phyloP scores from a whole-genome alignment of 2,329 filamentous ascomycete genomes.

The Diaporthe sp. region DNA sequence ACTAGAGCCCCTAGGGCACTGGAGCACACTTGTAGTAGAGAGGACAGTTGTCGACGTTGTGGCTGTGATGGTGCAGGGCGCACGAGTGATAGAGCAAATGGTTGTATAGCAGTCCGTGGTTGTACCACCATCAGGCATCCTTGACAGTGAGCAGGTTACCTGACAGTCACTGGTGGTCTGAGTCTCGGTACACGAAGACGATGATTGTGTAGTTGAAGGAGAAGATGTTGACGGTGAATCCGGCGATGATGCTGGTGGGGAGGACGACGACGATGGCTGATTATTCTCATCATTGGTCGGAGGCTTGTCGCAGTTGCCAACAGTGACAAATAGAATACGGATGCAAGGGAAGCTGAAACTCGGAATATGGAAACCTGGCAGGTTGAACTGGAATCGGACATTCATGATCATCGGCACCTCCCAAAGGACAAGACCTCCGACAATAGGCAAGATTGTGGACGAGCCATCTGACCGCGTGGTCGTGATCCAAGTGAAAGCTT shows the following conservation, averaged over 20 bases:
- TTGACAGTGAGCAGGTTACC: not conserved
- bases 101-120: not conserved
- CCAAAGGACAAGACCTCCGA: not conserved
- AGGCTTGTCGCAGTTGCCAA: not conserved
- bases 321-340: not conserved
- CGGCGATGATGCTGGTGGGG: not conserved
- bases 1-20: not conserved
- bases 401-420: not conserved
- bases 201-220: not conserved
- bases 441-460: not conserved
- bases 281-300: not conserved
- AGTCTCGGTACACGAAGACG: not conserved
- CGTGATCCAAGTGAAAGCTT: not conserved
- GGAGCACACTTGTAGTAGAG: not conserved
- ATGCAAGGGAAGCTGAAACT: not conserved
- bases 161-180: not conserved
- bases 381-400: not conserved
- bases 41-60: not conserved
- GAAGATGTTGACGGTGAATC: not conserved
- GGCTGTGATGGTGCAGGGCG: not conserved
- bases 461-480: not conserved
- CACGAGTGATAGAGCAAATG: not conserved
- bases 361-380: not conserved
- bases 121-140: not conserved
- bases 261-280: not conserved